Percentiles rank a stretch among this genome's conserved stretches.
Evolutionary conservation across 2,329 filamentous ascomycete genomes (phyloP).

Genomic region (Alternaria metachromatica): DNA sequence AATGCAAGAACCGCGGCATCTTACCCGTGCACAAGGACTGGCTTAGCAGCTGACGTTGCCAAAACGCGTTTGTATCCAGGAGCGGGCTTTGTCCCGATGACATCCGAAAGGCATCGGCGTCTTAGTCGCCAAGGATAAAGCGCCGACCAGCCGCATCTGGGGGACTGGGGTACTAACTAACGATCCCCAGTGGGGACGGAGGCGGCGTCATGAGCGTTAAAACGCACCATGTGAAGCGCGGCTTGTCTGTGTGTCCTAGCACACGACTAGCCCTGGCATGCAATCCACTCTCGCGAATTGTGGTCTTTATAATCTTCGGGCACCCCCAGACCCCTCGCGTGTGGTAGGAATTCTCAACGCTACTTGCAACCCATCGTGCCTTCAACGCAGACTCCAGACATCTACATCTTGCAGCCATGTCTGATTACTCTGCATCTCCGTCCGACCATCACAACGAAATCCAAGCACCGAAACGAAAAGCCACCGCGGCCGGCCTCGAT

Average conservation of each 20-base stretch:
- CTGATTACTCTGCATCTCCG: slow-evolving; percentile 46
- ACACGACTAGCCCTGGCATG: slow-evolving; percentile 33
- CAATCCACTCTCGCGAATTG: slow-evolving; percentile 43
- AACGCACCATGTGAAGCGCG: slow-evolving; percentile 38
- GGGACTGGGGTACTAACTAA: slow-evolving; percentile 47
- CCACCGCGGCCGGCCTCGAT: slow-evolving; percentile 62
- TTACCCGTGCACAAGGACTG: slow-evolving; percentile 13
- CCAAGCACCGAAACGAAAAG: slow-evolving; percentile 63
- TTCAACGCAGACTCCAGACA: slow-evolving; percentile 17
- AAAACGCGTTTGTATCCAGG: slow-evolving; percentile 18
- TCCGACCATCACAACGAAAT: slow-evolving; percentile 41
- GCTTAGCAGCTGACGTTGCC: slow-evolving; percentile 35
- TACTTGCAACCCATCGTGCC: slow-evolving; percentile 20
- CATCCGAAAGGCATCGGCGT: slow-evolving; percentile 43
- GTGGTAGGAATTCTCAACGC: slow-evolving; percentile 20
- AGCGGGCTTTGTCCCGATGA: slow-evolving; percentile 37
- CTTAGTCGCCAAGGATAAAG: slow-evolving; percentile 32
- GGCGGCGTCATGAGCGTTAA: slow-evolving; percentile 46
- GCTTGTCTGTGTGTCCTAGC: slow-evolving; percentile 37
- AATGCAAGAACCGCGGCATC: slow-evolving; percentile 27
- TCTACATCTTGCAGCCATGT: slow-evolving; percentile 39
- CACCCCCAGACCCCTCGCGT: slow-evolving; percentile 36
- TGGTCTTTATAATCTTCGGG: slow-evolving; percentile 41
- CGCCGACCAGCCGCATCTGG: slow-evolving; percentile 46
- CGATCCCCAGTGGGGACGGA: slow-evolving; percentile 42